These are phyloP conservation scores for Paecilomyces variotii DNA, from an alignment of 2,329 filamentous ascomycete genomes.

Conservation along the genomic window DNA sequence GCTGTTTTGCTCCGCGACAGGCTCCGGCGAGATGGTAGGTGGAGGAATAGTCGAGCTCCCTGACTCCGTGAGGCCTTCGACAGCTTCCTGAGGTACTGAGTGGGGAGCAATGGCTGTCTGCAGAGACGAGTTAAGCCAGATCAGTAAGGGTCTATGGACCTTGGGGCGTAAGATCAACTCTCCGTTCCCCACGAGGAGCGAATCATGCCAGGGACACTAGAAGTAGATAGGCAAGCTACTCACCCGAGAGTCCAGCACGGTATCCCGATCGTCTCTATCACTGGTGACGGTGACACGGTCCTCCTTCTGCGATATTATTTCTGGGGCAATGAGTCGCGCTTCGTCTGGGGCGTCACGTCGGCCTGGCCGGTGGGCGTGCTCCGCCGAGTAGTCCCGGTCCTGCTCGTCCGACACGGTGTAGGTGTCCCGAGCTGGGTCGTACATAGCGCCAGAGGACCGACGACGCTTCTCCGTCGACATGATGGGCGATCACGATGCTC, in stretches of 20 bases:
- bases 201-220: neutral
- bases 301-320: slow-evolving; percentile 3
- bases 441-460: slow-evolving; percentile 15
- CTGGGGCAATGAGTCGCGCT: neutral
- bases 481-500: slow-evolving; percentile 2
- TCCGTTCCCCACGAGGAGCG: neutral
- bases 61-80: slow-evolving; percentile 1
- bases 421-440: slow-evolving; percentile 27
- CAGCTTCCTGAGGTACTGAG: slow-evolving; percentile 2
- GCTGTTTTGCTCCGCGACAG: neutral
- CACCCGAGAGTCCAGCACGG: slow-evolving; percentile 2
- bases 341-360: slow-evolving; percentile 6
- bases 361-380: slow-evolving; percentile 5
- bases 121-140: slow-evolving; percentile 5
- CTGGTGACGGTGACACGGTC: neutral
- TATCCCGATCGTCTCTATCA: neutral
- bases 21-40: neutral
- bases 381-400: slow-evolving; percentile 14
- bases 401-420: slow-evolving; percentile 19
- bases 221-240: neutral
- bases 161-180: slow-evolving; percentile 1
- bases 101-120: slow-evolving; percentile 7
- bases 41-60: slow-evolving; percentile 1
- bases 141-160: slow-evolving; percentile 1
- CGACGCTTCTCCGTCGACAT: slow-evolving; percentile 6